These are phyloP conservation scores for Zhuliangozyma blackwelliae DNA, from an alignment of 1,139 yeast species.

Conservation along the genomic window DNA sequence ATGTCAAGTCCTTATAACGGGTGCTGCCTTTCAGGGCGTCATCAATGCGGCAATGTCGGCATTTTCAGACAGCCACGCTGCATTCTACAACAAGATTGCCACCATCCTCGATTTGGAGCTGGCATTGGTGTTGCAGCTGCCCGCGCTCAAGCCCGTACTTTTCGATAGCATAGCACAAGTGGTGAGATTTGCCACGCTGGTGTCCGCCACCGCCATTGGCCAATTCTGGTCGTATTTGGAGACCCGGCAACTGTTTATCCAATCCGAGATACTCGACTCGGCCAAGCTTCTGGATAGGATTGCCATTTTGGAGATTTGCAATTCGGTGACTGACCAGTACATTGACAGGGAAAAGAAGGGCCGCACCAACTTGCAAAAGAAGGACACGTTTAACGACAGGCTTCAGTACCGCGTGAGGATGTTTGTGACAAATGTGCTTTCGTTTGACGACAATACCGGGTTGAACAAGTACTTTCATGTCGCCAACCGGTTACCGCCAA, in stretches of 20 bases:
- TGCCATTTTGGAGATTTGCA: slow-evolving; percentile 36
- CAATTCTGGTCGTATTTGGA: slow-evolving; percentile 38
- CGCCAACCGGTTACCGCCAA: slow-evolving; percentile 22
- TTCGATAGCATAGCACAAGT: slow-evolving; percentile 20
- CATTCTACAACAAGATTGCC: slow-evolving; percentile 15
- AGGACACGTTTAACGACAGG: slow-evolving; percentile 38
- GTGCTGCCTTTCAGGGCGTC: slow-evolving; percentile 17
- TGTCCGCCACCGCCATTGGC: slow-evolving; percentile 19
- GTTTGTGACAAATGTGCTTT: slow-evolving; percentile 31
- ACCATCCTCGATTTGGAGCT: slow-evolving; percentile 21
- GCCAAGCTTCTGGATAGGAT: slow-evolving; percentile 33
- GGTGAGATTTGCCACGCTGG: slow-evolving; percentile 18
- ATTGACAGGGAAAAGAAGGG: slow-evolving; percentile 15
- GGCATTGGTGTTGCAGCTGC: slow-evolving; percentile 10
- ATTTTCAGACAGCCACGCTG: slow-evolving; percentile 3
- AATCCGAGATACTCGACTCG: slow-evolving; percentile 23
- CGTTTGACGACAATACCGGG: slow-evolving; percentile 45
- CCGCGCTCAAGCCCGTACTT: slow-evolving; percentile 18
- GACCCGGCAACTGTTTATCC: slow-evolving; percentile 21
- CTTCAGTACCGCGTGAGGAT: slow-evolving; percentile 35
- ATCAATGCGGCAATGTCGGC: slow-evolving; percentile 8
- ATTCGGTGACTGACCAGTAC: slow-evolving; percentile 33
- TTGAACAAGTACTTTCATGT: slow-evolving; percentile 37
- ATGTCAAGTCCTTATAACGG: slow-evolving; percentile 15
- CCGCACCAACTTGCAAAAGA: slow-evolving; percentile 24